A percentile compares a stretch with the other conserved stretches of the same genome.
These are phyloP conservation scores for Sporothrix humicola DNA, from an alignment of 2,329 filamentous ascomycete species.

Conservation along the genomic window DNA sequence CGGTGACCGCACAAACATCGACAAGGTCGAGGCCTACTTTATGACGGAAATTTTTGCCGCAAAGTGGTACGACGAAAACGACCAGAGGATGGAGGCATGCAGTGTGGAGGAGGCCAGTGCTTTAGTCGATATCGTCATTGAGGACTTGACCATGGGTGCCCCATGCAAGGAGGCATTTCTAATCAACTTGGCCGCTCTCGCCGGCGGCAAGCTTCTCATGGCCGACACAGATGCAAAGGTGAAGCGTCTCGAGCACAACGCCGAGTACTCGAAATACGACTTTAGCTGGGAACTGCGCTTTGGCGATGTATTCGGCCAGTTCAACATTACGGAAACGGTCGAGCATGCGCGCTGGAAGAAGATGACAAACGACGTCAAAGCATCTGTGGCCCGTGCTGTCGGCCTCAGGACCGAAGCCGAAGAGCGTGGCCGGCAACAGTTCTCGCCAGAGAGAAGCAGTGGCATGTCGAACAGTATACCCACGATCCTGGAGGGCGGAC, in stretches of 20 bases:
- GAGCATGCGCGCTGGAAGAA: constrained; percentile 51
- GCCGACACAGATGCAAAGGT: constrained; percentile 50
- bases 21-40: constrained; percentile 61
- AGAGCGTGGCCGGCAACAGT: constrained; percentile 34
- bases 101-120: constrained; percentile 60
- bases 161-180: constrained; percentile 61
- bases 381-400: constrained; percentile 34
- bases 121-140: constrained; percentile 60
- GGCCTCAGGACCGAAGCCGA: constrained; percentile 34
- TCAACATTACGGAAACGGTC: constrained; percentile 58
- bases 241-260: constrained; percentile 51
- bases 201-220: constrained; percentile 59
- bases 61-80: constrained; percentile 58
- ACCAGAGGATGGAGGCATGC: constrained; percentile 51
- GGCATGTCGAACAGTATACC: constrained; percentile 26
- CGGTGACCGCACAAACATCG: constrained; percentile 61
- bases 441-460: not conserved
- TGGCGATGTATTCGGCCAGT: constrained; percentile 58
- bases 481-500: not conserved
- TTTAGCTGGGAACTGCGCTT: constrained; percentile 63
- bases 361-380: constrained; percentile 26
- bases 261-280: constrained; percentile 54
- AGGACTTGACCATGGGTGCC: constrained; percentile 56
- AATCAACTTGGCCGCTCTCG: constrained; percentile 63
- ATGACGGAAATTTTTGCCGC: constrained; percentile 56